A percentile compares a stretch with the other conserved stretches of the same genome.
phyloP scores from a whole-genome alignment of 305 asterid genomes.

The Withania somnifera region DNA sequence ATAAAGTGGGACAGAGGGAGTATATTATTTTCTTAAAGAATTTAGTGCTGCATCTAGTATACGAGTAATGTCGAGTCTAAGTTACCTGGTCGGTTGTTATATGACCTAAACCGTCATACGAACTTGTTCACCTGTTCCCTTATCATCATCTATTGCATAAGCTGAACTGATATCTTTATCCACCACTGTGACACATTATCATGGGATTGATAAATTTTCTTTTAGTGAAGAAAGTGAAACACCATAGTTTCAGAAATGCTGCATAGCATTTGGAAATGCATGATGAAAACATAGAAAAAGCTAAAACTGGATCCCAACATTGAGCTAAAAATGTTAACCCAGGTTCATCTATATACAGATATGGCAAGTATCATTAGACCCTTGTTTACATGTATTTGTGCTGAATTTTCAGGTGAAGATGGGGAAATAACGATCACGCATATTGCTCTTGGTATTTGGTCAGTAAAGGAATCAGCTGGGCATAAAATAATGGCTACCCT shows the following conservation, averaged over 20 bases:
- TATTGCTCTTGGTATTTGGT: slow-evolving; percentile 79
- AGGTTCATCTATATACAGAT: neutral
- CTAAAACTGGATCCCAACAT: neutral
- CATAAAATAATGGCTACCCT: slow-evolving; percentile 48
- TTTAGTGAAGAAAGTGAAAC: neutral
- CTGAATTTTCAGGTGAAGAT: slow-evolving; percentile 45
- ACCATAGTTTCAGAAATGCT: neutral
- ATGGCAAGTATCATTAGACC: neutral
- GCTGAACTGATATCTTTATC: neutral
- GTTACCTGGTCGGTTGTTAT: neutral
- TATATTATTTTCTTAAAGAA: neutral
- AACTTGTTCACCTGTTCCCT: neutral
- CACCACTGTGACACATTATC: neutral
- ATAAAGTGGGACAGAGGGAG: neutral
- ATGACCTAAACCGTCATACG: neutral
- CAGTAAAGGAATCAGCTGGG: slow-evolving; percentile 74
- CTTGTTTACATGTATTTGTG: neutral
- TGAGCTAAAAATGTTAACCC: neutral
- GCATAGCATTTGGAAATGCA: neutral
- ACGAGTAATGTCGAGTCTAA: neutral
- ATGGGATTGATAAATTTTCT: neutral
- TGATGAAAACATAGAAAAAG: neutral
- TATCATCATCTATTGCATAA: neutral
- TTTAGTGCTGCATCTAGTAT: neutral
- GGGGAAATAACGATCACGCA: slow-evolving; percentile 70